These are phyloP conservation scores for Dendrocalamus latiflorus DNA, from an alignment of 202 grass and related monocot genomes.

Conservation along the genomic window DNA sequence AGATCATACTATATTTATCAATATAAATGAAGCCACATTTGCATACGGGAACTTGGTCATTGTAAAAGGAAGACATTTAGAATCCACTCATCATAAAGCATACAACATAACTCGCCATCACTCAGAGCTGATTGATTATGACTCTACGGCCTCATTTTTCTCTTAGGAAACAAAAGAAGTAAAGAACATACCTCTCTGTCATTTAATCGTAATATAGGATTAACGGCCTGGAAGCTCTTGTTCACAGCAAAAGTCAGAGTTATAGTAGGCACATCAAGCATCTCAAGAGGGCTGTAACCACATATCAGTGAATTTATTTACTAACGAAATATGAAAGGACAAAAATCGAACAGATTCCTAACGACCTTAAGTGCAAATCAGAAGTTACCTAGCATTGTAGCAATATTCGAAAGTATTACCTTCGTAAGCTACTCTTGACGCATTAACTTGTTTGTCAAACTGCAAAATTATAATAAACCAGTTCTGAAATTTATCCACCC, in stretches of 20 bases:
- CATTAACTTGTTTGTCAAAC: constrained; percentile 87
- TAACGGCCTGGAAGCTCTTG: constrained; percentile 68
- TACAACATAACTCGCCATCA: background rate
- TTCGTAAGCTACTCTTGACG: constrained; percentile 43
- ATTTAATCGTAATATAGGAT: constrained; percentile 48
- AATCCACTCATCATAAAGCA: background rate
- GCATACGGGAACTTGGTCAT: background rate
- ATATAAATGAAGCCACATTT: background rate
- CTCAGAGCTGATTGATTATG: background rate
- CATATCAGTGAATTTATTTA: constrained; percentile 16
- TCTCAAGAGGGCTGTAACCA: constrained; percentile 58
- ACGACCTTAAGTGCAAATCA: constrained; percentile 6
- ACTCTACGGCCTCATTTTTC: background rate
- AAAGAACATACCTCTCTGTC: constrained; percentile 60
- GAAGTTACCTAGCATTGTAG: constrained; percentile 67
- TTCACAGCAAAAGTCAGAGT: constrained; percentile 63
- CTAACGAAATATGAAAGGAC: background rate
- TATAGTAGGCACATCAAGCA: constrained; percentile 62
- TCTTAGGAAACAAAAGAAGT: constrained; percentile 14
- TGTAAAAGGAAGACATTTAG: background rate
- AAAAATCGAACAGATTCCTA: background rate
- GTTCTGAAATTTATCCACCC: background rate
- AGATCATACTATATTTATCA: background rate
- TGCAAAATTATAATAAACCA: constrained; percentile 49
- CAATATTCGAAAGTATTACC: constrained; percentile 63